These are phyloP conservation scores for Diutina neorugosa DNA, from an alignment of 1,139 yeast genomes.

Conservation along the genomic window DNA sequence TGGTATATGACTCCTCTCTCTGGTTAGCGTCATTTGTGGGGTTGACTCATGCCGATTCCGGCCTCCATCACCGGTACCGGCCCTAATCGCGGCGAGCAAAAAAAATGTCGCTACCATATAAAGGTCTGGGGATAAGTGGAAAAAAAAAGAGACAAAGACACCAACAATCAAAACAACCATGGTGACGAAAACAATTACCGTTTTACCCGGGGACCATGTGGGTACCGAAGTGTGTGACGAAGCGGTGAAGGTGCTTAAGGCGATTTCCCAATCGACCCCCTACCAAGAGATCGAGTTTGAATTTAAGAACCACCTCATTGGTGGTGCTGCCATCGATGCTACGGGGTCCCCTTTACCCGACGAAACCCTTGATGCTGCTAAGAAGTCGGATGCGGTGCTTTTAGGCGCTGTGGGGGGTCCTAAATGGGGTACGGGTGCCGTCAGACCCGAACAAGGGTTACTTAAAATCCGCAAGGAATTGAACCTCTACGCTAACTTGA, in stretches of 20 bases:
- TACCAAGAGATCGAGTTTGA: slow-evolving; percentile 46
- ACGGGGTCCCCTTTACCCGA: slow-evolving; percentile 91
- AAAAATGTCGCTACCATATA: neutral
- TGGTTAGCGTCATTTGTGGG: neutral
- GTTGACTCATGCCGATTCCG: neutral
- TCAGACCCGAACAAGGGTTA: slow-evolving; percentile 95
- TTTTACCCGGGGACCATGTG: slow-evolving; percentile 93
- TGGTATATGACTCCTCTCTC: neutral
- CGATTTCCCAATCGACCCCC: slow-evolving; percentile 58
- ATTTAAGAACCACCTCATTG: slow-evolving; percentile 75
- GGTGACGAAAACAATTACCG: slow-evolving; percentile 55
- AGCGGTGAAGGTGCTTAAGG: slow-evolving; percentile 81
- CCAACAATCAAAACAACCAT: neutral
- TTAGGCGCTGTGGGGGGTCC: slow-evolving; percentile 99
- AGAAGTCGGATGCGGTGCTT: slow-evolving; percentile 81
- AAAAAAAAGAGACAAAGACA: neutral
- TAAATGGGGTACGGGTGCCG: slow-evolving; percentile 92
- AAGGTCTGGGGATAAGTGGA: neutral
- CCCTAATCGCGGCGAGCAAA: neutral
- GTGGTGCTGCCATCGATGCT: slow-evolving; percentile 98
- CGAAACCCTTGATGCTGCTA: slow-evolving; percentile 74
- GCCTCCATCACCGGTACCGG: neutral
- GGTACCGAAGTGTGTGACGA: slow-evolving; percentile 85
- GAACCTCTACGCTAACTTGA: slow-evolving; percentile 84
- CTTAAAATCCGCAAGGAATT: slow-evolving; percentile 88